Evolutionary conservation across 208 protist genomes (phyloP).

Genomic region (Vickermania spadyakhi): DNA sequence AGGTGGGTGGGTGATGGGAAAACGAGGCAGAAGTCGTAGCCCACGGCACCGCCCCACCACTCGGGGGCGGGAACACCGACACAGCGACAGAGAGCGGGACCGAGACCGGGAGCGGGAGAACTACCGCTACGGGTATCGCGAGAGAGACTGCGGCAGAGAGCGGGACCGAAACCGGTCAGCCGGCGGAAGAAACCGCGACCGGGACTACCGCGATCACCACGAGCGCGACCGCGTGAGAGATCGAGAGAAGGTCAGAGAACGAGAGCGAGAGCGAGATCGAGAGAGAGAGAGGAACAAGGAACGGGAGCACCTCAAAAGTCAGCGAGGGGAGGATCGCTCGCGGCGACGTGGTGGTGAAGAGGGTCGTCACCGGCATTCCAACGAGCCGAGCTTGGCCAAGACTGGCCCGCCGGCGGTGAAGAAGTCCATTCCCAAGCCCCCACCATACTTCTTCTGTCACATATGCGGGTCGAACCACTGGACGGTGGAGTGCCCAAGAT

Average conservation of each 20-base stretch:
- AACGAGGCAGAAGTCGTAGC: background rate
- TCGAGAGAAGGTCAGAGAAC: background rate
- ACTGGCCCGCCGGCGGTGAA: too few relatives aligned
- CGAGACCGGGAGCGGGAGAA: conserved; percentile 2
- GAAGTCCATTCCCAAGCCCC: too few relatives aligned
- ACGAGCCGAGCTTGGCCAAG: conserved; percentile 1
- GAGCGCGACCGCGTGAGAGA: background rate
- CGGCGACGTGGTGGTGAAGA: background rate
- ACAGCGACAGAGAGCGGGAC: conserved; percentile 2
- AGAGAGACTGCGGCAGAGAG: conserved; percentile 1
- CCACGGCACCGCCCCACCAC: background rate
- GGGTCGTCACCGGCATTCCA: too few relatives aligned
- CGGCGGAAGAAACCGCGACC: conserved; percentile 9
- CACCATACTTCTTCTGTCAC: conserved; percentile 58
- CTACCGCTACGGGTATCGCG: conserved; percentile 1
- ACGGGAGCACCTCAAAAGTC: background rate
- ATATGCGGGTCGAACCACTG: conserved; percentile 77
- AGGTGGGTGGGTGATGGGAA: background rate
- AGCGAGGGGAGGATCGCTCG: conserved; percentile 7
- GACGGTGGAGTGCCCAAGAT: conserved; percentile 58
- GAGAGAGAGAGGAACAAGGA: background rate
- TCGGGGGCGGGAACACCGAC: background rate
- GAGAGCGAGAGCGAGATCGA: background rate
- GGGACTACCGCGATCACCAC: too few relatives aligned
- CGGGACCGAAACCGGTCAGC: background rate